phyloP scores from a whole-genome alignment of 768 basidiomycete species.

The Suillus weaverae region DNA sequence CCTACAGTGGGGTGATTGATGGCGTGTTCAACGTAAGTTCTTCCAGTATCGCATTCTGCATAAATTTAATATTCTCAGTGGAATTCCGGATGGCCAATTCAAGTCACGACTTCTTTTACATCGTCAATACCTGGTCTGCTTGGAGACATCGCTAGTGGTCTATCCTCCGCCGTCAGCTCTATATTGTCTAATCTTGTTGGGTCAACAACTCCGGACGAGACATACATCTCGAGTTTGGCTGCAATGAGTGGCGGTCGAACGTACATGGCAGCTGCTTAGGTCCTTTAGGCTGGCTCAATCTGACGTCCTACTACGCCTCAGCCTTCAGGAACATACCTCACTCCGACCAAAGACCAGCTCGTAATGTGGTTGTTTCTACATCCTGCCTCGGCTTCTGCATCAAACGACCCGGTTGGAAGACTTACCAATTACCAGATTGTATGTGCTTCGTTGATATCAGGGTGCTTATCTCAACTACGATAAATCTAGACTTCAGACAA shows the following conservation, averaged over 20 bases:
- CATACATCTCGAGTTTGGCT: constrained; percentile 49
- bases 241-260: constrained; percentile 27
- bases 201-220: constrained; percentile 49
- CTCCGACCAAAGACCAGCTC: constrained; percentile 58
- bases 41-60: constrained; percentile 4
- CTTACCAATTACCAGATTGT: constrained; percentile 62
- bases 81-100: constrained; percentile 79
- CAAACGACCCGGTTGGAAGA: constrained; percentile 49
- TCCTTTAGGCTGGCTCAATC: constrained; percentile 56
- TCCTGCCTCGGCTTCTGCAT: constrained; percentile 49
- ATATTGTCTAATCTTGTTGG: constrained; percentile 41
- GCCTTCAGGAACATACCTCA: constrained; percentile 65
- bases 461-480: not conserved
- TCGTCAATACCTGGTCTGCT: constrained; percentile 13
- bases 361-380: constrained; percentile 74
- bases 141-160: constrained; percentile 17
- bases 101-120: constrained; percentile 42
- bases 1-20: constrained; percentile 49
- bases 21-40: constrained; percentile 59
- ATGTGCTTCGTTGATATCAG: constrained; percentile 25
- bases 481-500: constrained; percentile 54
- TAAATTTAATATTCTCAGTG: constrained; percentile 45
- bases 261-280: constrained; percentile 46
- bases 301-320: constrained; percentile 65
- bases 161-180: constrained; percentile 24